These are phyloP conservation scores for Lycium barbarum DNA, from an alignment of 257 asterid species.

Conservation along the genomic window DNA sequence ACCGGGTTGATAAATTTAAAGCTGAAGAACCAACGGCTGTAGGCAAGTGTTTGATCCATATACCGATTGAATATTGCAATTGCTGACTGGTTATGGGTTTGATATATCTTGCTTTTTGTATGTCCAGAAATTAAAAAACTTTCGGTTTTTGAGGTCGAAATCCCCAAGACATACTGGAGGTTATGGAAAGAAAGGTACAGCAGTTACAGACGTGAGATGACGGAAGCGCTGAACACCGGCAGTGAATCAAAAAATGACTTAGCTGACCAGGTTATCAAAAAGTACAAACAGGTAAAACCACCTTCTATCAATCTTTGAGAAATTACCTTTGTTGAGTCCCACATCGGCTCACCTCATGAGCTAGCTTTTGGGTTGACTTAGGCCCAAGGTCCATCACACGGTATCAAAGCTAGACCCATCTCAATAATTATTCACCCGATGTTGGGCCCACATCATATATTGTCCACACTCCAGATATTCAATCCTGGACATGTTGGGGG, in stretches of 20 bases:
- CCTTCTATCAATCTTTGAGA: not conserved
- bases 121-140: conserved; percentile 61
- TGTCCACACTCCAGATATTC: no score
- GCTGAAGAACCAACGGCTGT: conserved; percentile 28
- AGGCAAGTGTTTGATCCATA: conserved; percentile 45
- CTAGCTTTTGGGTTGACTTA: no score
- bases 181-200: conserved; percentile 55
- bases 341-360: no score
- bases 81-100: not conserved
- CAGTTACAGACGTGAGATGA: conserved; percentile 59
- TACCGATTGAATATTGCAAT: not conserved
- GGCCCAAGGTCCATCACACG: no score
- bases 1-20: conserved; percentile 46
- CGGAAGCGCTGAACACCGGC: conserved; percentile 37
- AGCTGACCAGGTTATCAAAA: conserved; percentile 60
- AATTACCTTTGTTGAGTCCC: not conserved
- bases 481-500: no score
- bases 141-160: conserved; percentile 46
- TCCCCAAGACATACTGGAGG: conserved; percentile 38
- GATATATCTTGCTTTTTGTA: not conserved
- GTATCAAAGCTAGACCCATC: no score
- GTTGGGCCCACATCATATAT: no score
- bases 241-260: conserved; percentile 47
- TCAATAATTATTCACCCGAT: no score
- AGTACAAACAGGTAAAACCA: conserved; percentile 65